phyloP scores from a whole-genome alignment of 768 basidiomycete genomes.

The Coprinopsis cinerea region DNA sequence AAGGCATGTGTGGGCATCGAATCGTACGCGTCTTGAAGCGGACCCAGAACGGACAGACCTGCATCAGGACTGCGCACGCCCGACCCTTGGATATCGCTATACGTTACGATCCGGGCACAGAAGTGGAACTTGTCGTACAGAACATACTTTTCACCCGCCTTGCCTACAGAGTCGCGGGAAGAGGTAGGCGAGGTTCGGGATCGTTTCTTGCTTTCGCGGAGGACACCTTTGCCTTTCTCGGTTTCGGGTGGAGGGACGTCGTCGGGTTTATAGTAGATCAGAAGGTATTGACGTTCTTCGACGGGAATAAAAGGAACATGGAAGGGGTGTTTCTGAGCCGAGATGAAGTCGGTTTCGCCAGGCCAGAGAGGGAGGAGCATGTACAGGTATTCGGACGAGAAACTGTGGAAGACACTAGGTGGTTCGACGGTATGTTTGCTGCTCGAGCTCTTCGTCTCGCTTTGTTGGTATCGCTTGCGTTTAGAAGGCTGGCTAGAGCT shows the following conservation, averaged over 20 bases:
- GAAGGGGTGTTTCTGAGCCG: slow-evolving; percentile 24
- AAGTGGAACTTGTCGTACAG: slow-evolving; percentile 64
- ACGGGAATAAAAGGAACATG: slow-evolving; percentile 35
- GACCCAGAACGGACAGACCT: slow-evolving; percentile 62
- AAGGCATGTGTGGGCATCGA: slow-evolving; percentile 28
- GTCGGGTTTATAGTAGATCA: slow-evolving; percentile 67
- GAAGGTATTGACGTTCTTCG: slow-evolving; percentile 59
- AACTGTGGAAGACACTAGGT: slow-evolving; percentile 48
- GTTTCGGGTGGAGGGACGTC: slow-evolving; percentile 11
- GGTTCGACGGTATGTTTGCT: slow-evolving; percentile 11
- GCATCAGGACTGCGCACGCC: slow-evolving; percentile 70
- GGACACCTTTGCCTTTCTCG: slow-evolving; percentile 25
- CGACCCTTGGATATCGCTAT: slow-evolving; percentile 65
- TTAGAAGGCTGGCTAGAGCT: slow-evolving; percentile 14
- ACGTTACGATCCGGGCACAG: slow-evolving; percentile 66
- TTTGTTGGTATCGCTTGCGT: slow-evolving; percentile 12
- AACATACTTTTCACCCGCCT: slow-evolving; percentile 40
- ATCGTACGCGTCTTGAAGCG: slow-evolving; percentile 47
- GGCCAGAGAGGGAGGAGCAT: slow-evolving; percentile 88
- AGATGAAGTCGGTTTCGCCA: slow-evolving; percentile 54
- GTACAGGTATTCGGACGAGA: slow-evolving; percentile 66
- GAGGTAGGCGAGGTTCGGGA: slow-evolving; percentile 34
- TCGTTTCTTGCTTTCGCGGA: slow-evolving; percentile 38
- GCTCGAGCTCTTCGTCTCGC: slow-evolving; percentile 15
- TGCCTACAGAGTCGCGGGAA: slow-evolving; percentile 26